Conservation (phyloP, 2,329 filamentous ascomycete species). For the Madurella fahalii region DNA sequence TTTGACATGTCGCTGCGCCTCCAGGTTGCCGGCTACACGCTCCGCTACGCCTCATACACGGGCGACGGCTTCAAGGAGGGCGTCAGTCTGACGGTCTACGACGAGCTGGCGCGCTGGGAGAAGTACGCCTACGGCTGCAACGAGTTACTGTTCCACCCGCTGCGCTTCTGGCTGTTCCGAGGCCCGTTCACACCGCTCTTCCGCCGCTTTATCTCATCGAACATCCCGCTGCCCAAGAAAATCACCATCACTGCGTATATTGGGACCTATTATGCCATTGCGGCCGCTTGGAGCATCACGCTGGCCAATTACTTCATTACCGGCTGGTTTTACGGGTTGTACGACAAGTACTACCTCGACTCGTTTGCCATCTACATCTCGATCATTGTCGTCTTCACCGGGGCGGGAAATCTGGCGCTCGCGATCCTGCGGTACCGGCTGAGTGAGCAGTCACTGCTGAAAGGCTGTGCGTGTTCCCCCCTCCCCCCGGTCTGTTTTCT, state of each 20-base stretch:
- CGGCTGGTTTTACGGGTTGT: conserved; percentile 65
- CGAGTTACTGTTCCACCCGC: conserved; percentile 68
- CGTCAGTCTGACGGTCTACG: conserved; percentile 77
- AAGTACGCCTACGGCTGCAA: conserved; percentile 83
- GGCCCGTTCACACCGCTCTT: conserved; percentile 66
- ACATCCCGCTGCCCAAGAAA: conserved; percentile 48
- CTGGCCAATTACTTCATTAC: conserved; percentile 36
- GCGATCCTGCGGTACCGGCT: conserved; percentile 61
- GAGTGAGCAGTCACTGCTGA: conserved; percentile 48
- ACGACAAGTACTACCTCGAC: conserved; percentile 65
- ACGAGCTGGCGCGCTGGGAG: conserved; percentile 79
- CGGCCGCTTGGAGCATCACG: conserved; percentile 24
- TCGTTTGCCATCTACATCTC: conserved; percentile 61
- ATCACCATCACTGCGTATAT: conserved; percentile 44
- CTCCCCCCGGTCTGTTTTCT: background rate
- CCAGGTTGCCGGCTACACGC: conserved; percentile 63
- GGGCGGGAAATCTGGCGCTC: conserved; percentile 56
- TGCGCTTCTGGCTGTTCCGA: conserved; percentile 56
- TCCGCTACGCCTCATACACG: conserved; percentile 66
- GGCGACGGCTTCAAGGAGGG: conserved; percentile 73
- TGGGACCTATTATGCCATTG: conserved; percentile 31
- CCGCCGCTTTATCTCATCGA: conserved; percentile 56
- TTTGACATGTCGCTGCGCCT: conserved; percentile 77
- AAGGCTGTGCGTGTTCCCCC: conserved; percentile 18
- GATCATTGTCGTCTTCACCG: conserved; percentile 62